phyloP scores from a whole-genome alignment of 2,329 filamentous ascomycete genomes.

The Pestalotiopsis sp. region DNA sequence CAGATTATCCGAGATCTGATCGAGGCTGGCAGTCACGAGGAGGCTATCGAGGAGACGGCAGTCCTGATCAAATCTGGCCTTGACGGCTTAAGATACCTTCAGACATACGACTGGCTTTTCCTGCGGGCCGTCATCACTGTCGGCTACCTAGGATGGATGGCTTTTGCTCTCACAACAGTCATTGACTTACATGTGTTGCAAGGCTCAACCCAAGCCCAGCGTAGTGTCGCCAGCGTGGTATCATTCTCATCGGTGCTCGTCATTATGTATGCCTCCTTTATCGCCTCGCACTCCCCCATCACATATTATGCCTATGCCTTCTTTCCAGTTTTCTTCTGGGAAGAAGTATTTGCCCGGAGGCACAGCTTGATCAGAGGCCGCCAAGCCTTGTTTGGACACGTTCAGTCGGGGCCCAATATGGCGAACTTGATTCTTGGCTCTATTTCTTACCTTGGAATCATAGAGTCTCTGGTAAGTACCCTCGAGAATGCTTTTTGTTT shows the following conservation, averaged over 20 bases:
- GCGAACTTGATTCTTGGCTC: slow-evolving; percentile 65
- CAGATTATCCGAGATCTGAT: slow-evolving; percentile 71
- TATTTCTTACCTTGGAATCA: slow-evolving; percentile 70
- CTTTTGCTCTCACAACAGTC: slow-evolving; percentile 86
- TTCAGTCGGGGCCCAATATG: slow-evolving; percentile 61
- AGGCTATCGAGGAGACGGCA: slow-evolving; percentile 79
- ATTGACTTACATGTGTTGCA: slow-evolving; percentile 86
- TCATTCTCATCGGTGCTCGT: slow-evolving; percentile 79
- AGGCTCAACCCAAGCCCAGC: slow-evolving; percentile 64
- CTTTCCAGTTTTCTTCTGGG: slow-evolving; percentile 96
- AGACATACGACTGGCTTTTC: slow-evolving; percentile 99
- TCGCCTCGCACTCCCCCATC: slow-evolving; percentile 75
- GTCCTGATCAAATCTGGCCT: slow-evolving; percentile 77
- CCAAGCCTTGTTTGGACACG: slow-evolving; percentile 68
- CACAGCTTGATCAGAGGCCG: slow-evolving; percentile 69
- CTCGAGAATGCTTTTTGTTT: slow-evolving; percentile 15
- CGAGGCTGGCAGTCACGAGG: slow-evolving; percentile 64
- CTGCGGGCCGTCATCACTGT: slow-evolving; percentile 83
- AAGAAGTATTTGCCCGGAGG: slow-evolving; percentile 84
- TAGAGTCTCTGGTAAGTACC: slow-evolving; percentile 72
- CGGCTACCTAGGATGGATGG: slow-evolving; percentile 95
- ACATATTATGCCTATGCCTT: slow-evolving; percentile 91
- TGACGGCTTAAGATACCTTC: slow-evolving; percentile 86
- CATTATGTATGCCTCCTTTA: slow-evolving; percentile 76
- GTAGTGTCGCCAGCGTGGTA: slow-evolving; percentile 60